Evolutionary conservation across 345 rosid genomes (phyloP).

Genomic region (Euphorbia lathyris): DNA sequence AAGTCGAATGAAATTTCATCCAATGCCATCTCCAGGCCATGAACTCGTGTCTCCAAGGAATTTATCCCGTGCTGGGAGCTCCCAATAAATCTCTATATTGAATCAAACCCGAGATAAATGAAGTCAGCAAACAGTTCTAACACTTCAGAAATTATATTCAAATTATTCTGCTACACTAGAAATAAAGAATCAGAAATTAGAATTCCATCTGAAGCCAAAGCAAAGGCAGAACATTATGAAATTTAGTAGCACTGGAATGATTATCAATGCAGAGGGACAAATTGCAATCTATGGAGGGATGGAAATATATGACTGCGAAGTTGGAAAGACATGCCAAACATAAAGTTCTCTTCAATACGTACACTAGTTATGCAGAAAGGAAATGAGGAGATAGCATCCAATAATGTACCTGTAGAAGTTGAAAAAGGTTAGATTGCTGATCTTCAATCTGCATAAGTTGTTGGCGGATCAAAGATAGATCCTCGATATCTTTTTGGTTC

Average conservation of each 20-base stretch:
- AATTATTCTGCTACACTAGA: neutral
- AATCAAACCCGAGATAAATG: conserved; percentile 8
- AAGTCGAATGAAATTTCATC: conserved; percentile 78
- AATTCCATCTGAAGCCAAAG: neutral
- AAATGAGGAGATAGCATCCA: neutral
- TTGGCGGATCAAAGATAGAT: conserved; percentile 55
- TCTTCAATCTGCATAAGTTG: conserved; percentile 85
- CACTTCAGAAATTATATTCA: neutral
- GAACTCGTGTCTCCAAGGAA: conserved; percentile 79
- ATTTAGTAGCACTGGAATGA: neutral
- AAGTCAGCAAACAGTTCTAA: conserved; percentile 16
- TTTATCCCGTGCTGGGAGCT: conserved; percentile 82
- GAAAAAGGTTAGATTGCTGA: conserved; percentile 73
- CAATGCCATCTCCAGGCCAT: conserved; percentile 81
- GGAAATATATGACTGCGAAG: neutral
- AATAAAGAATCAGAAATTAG: neutral
- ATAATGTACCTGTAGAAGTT: conserved; percentile 73
- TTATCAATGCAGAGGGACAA: neutral
- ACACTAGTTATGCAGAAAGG: neutral
- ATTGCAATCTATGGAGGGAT: neutral
- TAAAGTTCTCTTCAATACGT: neutral
- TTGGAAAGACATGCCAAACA: neutral
- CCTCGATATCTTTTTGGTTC: conserved; percentile 54
- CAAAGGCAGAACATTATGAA: neutral
- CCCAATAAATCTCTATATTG: conserved; percentile 73